Evolutionary conservation across 2,329 filamentous ascomycete genomes (phyloP).

Genomic region (Torrubiella hemipterigena): DNA sequence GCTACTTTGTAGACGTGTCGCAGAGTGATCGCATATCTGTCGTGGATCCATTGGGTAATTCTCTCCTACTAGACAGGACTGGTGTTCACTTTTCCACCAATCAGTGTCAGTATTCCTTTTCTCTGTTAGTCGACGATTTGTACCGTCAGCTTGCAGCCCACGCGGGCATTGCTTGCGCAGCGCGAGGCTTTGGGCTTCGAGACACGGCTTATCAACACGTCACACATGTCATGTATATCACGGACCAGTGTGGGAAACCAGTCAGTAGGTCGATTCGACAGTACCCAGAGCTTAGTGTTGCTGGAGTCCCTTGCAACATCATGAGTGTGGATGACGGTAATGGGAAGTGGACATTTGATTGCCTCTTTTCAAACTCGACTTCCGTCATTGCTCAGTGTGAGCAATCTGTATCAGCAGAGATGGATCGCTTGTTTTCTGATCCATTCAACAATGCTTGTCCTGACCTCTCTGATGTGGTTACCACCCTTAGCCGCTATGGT

Average conservation of each 20-base stretch:
- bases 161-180: conserved; percentile 18
- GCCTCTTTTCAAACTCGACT: conserved; percentile 20
- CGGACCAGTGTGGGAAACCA: conserved; percentile 21
- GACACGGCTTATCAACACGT: conserved; percentile 15
- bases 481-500: conserved; percentile 16
- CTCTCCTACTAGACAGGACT: conserved; percentile 17
- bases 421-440: conserved; percentile 20
- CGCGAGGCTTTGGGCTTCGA: neutral
- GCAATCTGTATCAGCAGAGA: conserved; percentile 16
- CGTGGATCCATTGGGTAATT: conserved; percentile 16
- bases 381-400: conserved; percentile 18
- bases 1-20: conserved; percentile 21
- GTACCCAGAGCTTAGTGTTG: conserved; percentile 19
- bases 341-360: conserved; percentile 22
- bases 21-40: conserved; percentile 18
- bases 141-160: conserved; percentile 19
- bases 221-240: conserved; percentile 17
- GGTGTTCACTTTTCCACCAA: conserved; percentile 22
- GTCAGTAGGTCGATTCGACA: conserved; percentile 13
- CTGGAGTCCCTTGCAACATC: conserved; percentile 17
- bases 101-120: conserved; percentile 19
- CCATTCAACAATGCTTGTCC: conserved; percentile 23
- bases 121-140: conserved; percentile 19
- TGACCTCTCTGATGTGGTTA: conserved; percentile 20
- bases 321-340: conserved; percentile 14